Conservation (phyloP, 2,329 filamentous ascomycete genomes). For the Fusarium nurragi region DNA sequence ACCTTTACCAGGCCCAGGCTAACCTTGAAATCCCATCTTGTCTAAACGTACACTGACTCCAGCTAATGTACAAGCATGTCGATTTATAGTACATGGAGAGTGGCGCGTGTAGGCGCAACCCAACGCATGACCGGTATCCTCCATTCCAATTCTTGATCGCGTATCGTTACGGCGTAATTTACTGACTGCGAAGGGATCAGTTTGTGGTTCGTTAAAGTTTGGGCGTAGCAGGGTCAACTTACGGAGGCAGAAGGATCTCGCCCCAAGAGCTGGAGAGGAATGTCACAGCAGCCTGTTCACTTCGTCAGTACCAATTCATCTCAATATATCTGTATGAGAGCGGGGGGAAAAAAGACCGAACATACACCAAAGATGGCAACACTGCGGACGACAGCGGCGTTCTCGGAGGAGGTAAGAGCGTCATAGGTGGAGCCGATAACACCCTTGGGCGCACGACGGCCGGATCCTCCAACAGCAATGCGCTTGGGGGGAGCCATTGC, state of each 20-base stretch:
- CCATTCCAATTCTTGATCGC: slow-evolving; percentile 5
- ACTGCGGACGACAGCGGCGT: slow-evolving; percentile 74
- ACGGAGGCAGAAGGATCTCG: slow-evolving; percentile 74
- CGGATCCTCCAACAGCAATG: slow-evolving; percentile 58
- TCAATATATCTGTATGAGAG: not conserved
- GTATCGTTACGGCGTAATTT: slow-evolving; percentile 28
- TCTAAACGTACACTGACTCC: slow-evolving; percentile 44
- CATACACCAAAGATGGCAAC: slow-evolving; percentile 74
- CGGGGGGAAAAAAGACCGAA: slow-evolving; percentile 29
- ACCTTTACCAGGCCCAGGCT: slow-evolving; percentile 24
- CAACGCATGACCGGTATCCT: not conserved
- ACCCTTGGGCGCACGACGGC: slow-evolving; percentile 56
- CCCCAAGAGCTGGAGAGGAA: slow-evolving; percentile 75
- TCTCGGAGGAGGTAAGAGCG: slow-evolving; percentile 72
- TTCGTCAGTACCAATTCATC: slow-evolving; percentile 4
- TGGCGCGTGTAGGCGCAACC: not conserved
- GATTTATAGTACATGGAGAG: slow-evolving; percentile 25
- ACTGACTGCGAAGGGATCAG: slow-evolving; percentile 39
- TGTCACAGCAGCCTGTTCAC: slow-evolving; percentile 66
- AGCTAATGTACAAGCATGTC: slow-evolving; percentile 45
- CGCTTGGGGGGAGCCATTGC: slow-evolving; percentile 74
- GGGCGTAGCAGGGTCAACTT: slow-evolving; percentile 43
- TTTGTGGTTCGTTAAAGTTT: not conserved
- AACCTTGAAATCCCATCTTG: slow-evolving; percentile 22
- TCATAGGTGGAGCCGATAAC: slow-evolving; percentile 68